Conservation (phyloP, 1,139 yeast genomes). For the Kurtzmaniella quercitrusa region DNA sequence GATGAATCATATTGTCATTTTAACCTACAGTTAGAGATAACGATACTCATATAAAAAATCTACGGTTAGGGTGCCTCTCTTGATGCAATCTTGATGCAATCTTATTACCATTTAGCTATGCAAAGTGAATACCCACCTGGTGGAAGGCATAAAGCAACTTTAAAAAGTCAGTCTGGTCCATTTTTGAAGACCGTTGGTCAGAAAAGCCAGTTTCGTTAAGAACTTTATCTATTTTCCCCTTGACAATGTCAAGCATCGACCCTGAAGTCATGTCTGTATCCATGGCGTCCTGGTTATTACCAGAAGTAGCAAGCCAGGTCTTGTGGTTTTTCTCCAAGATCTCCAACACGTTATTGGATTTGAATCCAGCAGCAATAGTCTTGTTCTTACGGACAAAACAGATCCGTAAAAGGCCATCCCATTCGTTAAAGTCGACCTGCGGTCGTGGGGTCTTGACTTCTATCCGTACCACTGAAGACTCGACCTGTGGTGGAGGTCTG, state of each 20-base stretch:
- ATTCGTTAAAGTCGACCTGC: constrained; percentile 83
- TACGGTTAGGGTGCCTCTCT: too few species aligned
- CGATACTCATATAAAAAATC: too few species aligned
- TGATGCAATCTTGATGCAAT: constrained; percentile 2
- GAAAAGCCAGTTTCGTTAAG: constrained; percentile 73
- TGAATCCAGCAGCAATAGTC: constrained; percentile 91
- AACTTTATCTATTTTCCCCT: constrained; percentile 59
- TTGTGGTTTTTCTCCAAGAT: constrained; percentile 86
- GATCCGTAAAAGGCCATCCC: constrained; percentile 94
- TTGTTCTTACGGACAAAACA: constrained; percentile 91
- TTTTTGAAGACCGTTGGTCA: constrained; percentile 87
- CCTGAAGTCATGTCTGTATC: constrained; percentile 50
- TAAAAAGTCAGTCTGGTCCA: constrained; percentile 92
- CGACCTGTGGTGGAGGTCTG: constrained; percentile 98
- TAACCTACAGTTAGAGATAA: too few species aligned
- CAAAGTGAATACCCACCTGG: constrained; percentile 95
- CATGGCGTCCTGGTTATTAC: constrained; percentile 24
- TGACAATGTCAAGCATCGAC: constrained; percentile 46
- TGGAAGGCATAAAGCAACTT: constrained; percentile 88
- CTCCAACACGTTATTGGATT: constrained; percentile 74
- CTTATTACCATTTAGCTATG: constrained; percentile 43
- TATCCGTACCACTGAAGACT: constrained; percentile 89
- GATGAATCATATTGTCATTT: too few species aligned
- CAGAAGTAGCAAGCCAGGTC: constrained; percentile 61
- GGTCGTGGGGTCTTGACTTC: constrained; percentile 93